Conservation (phyloP, 306 rosid genomes). For the Dryas octopetala region DNA sequence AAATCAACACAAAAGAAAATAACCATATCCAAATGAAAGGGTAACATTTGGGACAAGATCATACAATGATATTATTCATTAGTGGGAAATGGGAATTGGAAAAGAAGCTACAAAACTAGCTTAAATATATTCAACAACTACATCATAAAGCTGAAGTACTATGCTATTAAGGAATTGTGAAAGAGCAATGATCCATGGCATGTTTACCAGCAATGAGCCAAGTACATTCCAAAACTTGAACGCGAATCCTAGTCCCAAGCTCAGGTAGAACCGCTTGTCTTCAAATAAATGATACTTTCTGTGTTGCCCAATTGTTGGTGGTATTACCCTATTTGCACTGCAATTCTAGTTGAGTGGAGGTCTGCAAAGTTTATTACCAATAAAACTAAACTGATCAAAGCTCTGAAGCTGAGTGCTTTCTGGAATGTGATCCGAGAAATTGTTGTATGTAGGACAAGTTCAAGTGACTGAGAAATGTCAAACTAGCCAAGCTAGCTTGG, state of each 20-base stretch:
- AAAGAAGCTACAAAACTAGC: no score
- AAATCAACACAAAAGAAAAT: no score
- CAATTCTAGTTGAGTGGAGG: not conserved
- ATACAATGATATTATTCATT: no score
- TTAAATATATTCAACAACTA: not conserved
- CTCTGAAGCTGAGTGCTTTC: slow-evolving; percentile 8
- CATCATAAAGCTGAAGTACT: not conserved
- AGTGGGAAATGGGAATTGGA: no score
- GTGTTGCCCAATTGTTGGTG: not conserved
- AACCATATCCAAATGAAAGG: no score
- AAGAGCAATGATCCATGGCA: slow-evolving; percentile 5
- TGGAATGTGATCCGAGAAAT: slow-evolving; percentile 4
- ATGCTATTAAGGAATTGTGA: not conserved
- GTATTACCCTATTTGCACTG: not conserved
- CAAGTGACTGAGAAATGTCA: slow-evolving; percentile 3
- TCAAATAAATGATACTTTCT: slow-evolving; percentile 18
- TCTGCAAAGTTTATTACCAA: slow-evolving; percentile 1
- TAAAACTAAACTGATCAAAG: not conserved
- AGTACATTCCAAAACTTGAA: slow-evolving; percentile 6
- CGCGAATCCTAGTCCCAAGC: slow-evolving; percentile 9
- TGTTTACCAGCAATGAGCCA: not conserved
- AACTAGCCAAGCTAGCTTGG: not conserved
- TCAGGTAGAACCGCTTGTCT: not conserved
- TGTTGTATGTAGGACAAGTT: slow-evolving; percentile 11
- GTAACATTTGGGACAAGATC: no score